Percentiles rank a stretch among this genome's conserved stretches.
Conservation (phyloP, 768 basidiomycete genomes). For the Boletus vinaceobasis region DNA sequence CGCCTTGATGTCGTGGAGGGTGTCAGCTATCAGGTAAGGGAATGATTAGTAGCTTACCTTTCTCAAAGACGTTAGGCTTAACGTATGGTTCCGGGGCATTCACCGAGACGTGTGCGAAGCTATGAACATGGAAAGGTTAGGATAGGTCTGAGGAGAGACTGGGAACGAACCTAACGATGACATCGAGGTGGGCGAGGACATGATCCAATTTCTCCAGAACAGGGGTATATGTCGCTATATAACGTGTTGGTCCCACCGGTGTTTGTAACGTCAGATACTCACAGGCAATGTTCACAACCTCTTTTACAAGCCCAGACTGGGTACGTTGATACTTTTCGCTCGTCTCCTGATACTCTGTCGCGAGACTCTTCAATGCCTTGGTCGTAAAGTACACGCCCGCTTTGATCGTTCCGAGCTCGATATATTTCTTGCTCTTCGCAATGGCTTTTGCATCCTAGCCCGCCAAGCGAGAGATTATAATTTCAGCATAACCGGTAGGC, state of each 20-base stretch:
- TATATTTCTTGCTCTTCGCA: slow-evolving; percentile 61
- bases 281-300: slow-evolving; percentile 92
- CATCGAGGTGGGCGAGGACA: slow-evolving; percentile 86
- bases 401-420: slow-evolving; percentile 81
- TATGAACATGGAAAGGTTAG: slow-evolving; percentile 27
- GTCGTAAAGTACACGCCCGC: slow-evolving; percentile 90
- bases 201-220: slow-evolving; percentile 82
- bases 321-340: slow-evolving; percentile 68
- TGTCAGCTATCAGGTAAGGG: neutral
- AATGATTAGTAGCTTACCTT: slow-evolving; percentile 45
- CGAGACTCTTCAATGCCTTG: slow-evolving; percentile 60
- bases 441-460: slow-evolving; percentile 76
- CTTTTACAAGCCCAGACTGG: slow-evolving; percentile 83
- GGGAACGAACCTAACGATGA: slow-evolving; percentile 72
- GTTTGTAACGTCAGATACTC: slow-evolving; percentile 23
- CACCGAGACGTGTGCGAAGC: slow-evolving; percentile 88
- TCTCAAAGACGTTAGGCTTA: slow-evolving; percentile 76
- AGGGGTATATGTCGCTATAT: slow-evolving; percentile 85
- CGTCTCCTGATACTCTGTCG: slow-evolving; percentile 67
- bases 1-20: slow-evolving; percentile 42
- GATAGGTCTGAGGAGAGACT: neutral
- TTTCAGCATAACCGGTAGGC: neutral
- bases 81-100: slow-evolving; percentile 86
- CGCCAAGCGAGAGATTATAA: neutral
- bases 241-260: neutral